Conservation (phyloP, 2,329 filamentous ascomycete genomes). For the Colletotrichum sp. region DNA sequence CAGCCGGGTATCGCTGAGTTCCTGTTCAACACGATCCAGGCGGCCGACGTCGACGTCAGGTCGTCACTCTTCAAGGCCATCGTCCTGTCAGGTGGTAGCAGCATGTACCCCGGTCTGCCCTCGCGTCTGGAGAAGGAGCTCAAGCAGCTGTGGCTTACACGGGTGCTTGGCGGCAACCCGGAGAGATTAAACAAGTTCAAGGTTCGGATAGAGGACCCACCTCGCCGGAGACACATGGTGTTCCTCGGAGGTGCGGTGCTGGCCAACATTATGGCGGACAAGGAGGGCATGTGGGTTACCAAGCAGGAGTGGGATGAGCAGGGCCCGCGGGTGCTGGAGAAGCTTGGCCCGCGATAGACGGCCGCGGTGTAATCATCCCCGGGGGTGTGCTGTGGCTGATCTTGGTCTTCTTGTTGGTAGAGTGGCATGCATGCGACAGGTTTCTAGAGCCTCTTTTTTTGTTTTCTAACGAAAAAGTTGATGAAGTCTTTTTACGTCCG, state of each 20-base stretch:
- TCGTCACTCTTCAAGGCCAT: constrained; percentile 96
- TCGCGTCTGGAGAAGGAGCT: constrained; percentile 97
- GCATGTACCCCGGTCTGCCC: constrained; percentile 98
- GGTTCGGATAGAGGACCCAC: constrained; percentile 97
- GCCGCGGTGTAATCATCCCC: not conserved
- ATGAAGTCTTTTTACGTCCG: not conserved
- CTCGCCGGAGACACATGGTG: constrained; percentile 97
- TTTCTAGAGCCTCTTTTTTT: constrained; percentile 18
- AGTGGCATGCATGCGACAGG: constrained; percentile 21
- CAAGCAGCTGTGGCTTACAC: constrained; percentile 97
- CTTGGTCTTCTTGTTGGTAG: constrained; percentile 18
- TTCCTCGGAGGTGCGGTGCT: constrained; percentile 96
- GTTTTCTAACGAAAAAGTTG: constrained; percentile 20
- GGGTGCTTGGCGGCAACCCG: constrained; percentile 87
- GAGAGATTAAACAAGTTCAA: constrained; percentile 98
- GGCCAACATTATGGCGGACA: constrained; percentile 98
- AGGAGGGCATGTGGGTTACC: constrained; percentile 98
- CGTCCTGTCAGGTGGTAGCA: constrained; percentile 93
- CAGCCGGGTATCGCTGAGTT: constrained; percentile 97
- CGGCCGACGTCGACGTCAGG: constrained; percentile 93
- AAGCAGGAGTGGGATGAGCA: constrained; percentile 98
- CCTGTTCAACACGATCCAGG: constrained; percentile 98
- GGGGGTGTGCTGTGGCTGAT: not conserved
- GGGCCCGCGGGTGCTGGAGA: constrained; percentile 83
- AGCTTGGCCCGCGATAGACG: constrained; percentile 83